Conservation (phyloP, 2,329 filamentous ascomycete genomes). For the Pseudocercospora fuligena region DNA sequence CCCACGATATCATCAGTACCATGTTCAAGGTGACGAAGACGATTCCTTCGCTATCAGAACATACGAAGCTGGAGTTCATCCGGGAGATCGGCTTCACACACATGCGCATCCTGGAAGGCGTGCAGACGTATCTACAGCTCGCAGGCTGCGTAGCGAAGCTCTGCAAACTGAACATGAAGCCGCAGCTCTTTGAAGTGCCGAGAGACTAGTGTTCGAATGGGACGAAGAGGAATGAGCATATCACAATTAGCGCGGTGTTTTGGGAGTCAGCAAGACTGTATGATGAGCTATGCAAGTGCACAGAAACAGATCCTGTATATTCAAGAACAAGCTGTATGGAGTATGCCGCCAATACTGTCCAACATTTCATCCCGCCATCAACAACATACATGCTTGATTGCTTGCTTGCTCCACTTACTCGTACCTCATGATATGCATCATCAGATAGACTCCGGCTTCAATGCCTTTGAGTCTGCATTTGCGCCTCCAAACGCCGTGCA, state of each 20-base stretch:
- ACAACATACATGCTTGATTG: neutral
- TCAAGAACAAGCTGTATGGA: slow-evolving; percentile 1
- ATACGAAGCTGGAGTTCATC: slow-evolving; percentile 95
- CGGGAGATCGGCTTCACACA: slow-evolving; percentile 95
- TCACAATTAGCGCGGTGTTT: slow-evolving; percentile 1
- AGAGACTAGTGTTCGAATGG: slow-evolving; percentile 20
- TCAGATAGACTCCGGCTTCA: neutral
- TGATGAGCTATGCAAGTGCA: neutral
- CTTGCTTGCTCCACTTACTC: neutral
- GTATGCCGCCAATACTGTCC: neutral
- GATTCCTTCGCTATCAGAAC: slow-evolving; percentile 87
- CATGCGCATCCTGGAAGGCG: slow-evolving; percentile 98
- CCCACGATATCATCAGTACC: slow-evolving; percentile 97
- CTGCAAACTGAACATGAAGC: slow-evolving; percentile 96
- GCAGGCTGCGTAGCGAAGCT: slow-evolving; percentile 90
- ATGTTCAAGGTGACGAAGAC: slow-evolving; percentile 99
- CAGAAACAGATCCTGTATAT: slow-evolving; percentile 4
- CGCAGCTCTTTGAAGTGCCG: slow-evolving; percentile 70
- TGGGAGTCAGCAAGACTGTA: slow-evolving; percentile 1
- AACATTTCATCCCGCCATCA: neutral
- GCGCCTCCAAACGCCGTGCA: slow-evolving; percentile 11
- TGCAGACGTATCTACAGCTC: slow-evolving; percentile 91
- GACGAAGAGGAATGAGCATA: neutral
- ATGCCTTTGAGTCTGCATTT: neutral
- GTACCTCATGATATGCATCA: slow-evolving; percentile 3